Conservation (phyloP, 306 rosid genomes). For the Fragaria nilgerrensis region DNA sequence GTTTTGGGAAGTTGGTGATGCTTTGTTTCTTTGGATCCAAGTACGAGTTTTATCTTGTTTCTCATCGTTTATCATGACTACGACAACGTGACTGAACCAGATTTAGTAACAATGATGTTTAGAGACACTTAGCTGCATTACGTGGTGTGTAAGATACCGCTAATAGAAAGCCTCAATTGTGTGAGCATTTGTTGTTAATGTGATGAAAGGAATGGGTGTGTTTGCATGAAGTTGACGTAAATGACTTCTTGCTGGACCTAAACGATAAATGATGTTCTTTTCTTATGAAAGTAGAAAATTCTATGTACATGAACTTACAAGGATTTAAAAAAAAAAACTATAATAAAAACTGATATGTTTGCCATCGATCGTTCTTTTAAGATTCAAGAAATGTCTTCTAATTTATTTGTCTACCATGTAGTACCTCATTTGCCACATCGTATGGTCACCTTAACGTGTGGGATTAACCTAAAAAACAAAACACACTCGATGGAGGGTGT, state of each 20-base stretch:
- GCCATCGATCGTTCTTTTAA: too few species aligned
- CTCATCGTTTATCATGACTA: neutral
- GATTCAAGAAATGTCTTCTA: neutral
- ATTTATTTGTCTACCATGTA: too few species aligned
- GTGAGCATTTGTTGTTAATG: too few species aligned
- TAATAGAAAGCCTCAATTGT: neutral
- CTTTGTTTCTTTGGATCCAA: neutral
- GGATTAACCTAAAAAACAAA: neutral
- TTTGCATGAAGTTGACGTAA: neutral
- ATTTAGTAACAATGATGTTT: neutral
- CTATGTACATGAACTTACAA: too few species aligned
- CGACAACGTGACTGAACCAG: too few species aligned
- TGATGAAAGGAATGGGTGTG: neutral
- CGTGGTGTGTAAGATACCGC: neutral
- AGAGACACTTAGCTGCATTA: neutral
- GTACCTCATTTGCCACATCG: too few species aligned
- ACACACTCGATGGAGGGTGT: neutral
- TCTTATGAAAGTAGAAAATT: too few species aligned
- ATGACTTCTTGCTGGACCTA: too few species aligned
- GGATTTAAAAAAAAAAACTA: too few species aligned
- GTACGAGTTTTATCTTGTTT: neutral
- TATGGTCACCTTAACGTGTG: neutral
- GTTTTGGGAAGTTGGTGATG: too few species aligned
- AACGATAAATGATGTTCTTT: neutral
- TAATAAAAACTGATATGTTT: too few species aligned